Percentiles rank a stretch among this genome's conserved stretches.
Conservation (phyloP, 371 early-diverging fungal species). For the Rhizopus arrhizus region DNA sequence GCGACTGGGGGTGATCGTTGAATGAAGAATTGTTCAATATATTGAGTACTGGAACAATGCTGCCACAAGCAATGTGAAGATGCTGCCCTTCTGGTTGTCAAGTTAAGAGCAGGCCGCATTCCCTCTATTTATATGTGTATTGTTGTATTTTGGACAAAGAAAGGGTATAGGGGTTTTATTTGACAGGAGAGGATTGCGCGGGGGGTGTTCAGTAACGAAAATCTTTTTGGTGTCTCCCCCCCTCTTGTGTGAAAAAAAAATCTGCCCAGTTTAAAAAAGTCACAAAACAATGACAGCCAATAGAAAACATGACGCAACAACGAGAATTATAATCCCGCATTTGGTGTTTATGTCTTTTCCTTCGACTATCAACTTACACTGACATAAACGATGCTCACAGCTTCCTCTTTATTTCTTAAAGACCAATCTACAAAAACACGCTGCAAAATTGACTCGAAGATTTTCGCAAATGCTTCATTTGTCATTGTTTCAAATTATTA, state of each 20-base stretch:
- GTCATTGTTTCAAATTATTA: no score
- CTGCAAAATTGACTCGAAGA: no score
- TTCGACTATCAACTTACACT: no score
- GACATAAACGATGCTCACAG: no score
- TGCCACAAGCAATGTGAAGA: constrained; percentile 25
- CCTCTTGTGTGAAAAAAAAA: background rate
- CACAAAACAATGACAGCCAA: background rate
- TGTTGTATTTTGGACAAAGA: background rate
- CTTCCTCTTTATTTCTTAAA: no score
- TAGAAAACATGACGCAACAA: no score
- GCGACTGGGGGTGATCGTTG: constrained; percentile 3
- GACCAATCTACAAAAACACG: no score
- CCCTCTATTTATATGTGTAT: background rate
- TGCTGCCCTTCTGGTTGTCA: constrained; percentile 28
- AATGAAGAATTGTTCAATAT: constrained; percentile 3
- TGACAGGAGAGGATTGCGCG: background rate
- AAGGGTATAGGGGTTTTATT: background rate
- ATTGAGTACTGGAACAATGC: constrained; percentile 4
- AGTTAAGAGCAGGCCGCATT: constrained; percentile 35
- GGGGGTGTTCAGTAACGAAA: background rate
- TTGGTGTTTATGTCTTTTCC: no score
- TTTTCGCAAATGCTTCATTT: no score
- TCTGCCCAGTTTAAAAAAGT: constrained; percentile 5
- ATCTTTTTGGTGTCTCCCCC: background rate
- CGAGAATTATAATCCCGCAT: no score